Evolutionary conservation across 2,329 filamentous ascomycete genomes (phyloP).

Genomic region (Colletotrichum tamarilloi): DNA sequence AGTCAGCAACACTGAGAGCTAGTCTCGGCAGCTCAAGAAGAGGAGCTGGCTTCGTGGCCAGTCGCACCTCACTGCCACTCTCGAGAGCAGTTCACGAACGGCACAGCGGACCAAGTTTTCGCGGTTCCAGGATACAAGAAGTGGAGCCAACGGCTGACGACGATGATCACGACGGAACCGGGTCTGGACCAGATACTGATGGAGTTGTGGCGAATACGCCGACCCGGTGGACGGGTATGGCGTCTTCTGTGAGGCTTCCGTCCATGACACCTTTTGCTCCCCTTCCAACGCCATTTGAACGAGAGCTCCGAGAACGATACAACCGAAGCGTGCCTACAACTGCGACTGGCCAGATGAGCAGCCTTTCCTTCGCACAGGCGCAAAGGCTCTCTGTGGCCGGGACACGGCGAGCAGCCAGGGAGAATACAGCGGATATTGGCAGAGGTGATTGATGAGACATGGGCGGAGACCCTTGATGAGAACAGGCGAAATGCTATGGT

Average conservation of each 20-base stretch:
- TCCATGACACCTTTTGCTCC: constrained; percentile 57
- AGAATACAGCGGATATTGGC: not conserved
- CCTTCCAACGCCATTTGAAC: constrained; percentile 55
- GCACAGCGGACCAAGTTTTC: constrained; percentile 8
- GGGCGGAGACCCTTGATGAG: not conserved
- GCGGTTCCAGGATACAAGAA: constrained; percentile 13
- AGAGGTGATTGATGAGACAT: not conserved
- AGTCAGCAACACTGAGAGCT: constrained; percentile 2
- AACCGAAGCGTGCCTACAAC: constrained; percentile 18
- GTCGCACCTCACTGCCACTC: constrained; percentile 15
- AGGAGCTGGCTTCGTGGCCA: not conserved
- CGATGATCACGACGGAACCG: constrained; percentile 28
- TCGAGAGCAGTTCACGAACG: constrained; percentile 23
- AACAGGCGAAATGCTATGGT: not conserved
- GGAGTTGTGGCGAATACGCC: constrained; percentile 50
- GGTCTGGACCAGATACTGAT: constrained; percentile 12
- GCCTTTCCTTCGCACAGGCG: constrained; percentile 26
- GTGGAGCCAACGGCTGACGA: constrained; percentile 17
- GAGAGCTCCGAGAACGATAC: constrained; percentile 43
- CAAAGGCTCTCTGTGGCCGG: constrained; percentile 20
- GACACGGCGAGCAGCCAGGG: not conserved
- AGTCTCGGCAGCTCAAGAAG: constrained; percentile 18
- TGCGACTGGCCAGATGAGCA: constrained; percentile 10
- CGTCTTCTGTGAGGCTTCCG: constrained; percentile 50
- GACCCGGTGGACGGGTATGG: constrained; percentile 58